Evolutionary conservation across 106 monocot species (phyloP).

Genomic region (Acorus gramineus): DNA sequence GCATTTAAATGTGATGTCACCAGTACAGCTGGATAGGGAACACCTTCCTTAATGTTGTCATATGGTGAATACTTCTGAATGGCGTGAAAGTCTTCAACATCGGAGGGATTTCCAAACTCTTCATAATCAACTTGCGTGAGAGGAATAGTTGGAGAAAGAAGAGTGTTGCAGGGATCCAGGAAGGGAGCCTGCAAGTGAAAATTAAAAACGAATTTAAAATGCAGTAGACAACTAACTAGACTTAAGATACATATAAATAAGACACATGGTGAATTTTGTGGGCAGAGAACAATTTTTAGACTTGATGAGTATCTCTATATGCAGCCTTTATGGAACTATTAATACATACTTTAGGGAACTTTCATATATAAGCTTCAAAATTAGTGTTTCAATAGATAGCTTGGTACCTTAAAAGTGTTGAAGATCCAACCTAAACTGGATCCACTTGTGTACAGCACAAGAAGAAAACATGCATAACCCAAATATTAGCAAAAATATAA

Average conservation of each 20-base stretch:
- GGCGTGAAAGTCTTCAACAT: slow-evolving; percentile 69
- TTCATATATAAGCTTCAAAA: no score
- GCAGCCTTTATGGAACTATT: no score
- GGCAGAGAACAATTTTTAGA: no score
- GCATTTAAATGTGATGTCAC: slow-evolving; percentile 86
- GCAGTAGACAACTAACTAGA: background rate
- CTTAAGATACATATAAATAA: background rate
- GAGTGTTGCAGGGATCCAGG: slow-evolving; percentile 80
- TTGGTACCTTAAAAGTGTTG: no score
- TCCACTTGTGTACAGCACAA: no score
- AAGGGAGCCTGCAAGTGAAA: slow-evolving; percentile 62
- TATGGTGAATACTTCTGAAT: slow-evolving; percentile 84
- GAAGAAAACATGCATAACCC: no score
- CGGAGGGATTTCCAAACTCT: slow-evolving; percentile 86
- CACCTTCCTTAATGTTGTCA: slow-evolving; percentile 82
- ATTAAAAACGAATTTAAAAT: background rate
- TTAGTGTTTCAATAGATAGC: no score
- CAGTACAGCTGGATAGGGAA: slow-evolving; percentile 71
- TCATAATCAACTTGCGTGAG: slow-evolving; percentile 70
- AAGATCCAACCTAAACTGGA: no score
- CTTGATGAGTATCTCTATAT: no score
- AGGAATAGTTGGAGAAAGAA: slow-evolving; percentile 71
- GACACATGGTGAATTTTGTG: no score
- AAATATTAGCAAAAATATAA: no score
- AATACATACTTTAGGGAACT: no score